A percentile compares a stretch with the other conserved stretches of the same genome.
Conservation (phyloP, 2,329 filamentous ascomycete species). For the Paecilomyces sp. region DNA sequence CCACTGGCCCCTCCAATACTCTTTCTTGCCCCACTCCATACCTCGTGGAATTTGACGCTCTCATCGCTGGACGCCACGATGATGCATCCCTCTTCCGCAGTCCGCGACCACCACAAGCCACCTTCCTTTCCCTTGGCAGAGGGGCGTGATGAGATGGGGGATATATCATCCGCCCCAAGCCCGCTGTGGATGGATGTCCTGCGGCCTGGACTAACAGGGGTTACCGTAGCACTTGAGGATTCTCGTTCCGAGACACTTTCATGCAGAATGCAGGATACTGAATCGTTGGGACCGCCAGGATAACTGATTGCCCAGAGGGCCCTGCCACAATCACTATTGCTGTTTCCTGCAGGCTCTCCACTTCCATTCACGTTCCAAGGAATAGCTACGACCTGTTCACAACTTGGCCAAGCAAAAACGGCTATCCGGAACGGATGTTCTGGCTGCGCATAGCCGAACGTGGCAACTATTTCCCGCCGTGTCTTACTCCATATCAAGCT, state of each 20-base stretch:
- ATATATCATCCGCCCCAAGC: background rate
- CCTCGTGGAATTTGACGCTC: slow-evolving; percentile 90
- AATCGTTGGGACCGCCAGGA: slow-evolving; percentile 53
- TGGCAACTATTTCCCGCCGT: slow-evolving; percentile 80
- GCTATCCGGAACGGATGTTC: slow-evolving; percentile 85
- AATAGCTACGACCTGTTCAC: slow-evolving; percentile 74
- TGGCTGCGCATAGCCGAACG: slow-evolving; percentile 87
- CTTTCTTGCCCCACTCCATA: slow-evolving; percentile 67
- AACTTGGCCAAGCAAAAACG: slow-evolving; percentile 91
- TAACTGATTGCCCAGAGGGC: slow-evolving; percentile 86
- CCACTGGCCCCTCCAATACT: slow-evolving; percentile 48
- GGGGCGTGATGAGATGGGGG: background rate
- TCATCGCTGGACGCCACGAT: slow-evolving; percentile 88
- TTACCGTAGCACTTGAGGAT: slow-evolving; percentile 5
- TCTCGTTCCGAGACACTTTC: slow-evolving; percentile 5
- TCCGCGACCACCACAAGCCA: slow-evolving; percentile 49
- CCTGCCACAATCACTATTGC: slow-evolving; percentile 30
- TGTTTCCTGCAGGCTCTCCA: slow-evolving; percentile 15
- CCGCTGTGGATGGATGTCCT: background rate
- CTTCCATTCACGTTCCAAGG: slow-evolving; percentile 62
- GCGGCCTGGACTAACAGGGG: background rate
- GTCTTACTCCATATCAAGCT: slow-evolving; percentile 84
- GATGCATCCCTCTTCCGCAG: slow-evolving; percentile 69
- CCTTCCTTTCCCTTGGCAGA: slow-evolving; percentile 39
- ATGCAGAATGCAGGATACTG: slow-evolving; percentile 1